Conservation (phyloP, 495 filamentous ascomycete species). For the Cryomyces minteri region DNA sequence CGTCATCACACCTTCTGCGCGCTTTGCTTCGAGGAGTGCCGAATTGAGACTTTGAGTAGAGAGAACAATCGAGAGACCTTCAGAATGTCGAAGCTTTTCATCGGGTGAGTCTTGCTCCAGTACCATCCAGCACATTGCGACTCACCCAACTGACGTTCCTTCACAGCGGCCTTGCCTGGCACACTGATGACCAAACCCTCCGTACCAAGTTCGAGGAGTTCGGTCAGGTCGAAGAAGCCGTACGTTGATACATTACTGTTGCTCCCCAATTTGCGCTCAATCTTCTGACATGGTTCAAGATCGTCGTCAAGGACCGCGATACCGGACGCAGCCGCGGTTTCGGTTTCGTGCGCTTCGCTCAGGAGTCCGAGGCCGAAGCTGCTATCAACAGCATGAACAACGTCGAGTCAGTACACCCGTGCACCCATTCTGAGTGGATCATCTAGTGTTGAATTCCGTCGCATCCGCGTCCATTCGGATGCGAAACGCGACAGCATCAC, state of each 20-base stretch:
- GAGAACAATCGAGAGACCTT: slow-evolving; percentile 12
- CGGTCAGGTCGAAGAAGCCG: slow-evolving; percentile 79
- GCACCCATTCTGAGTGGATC: too few relatives aligned
- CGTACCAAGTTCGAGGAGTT: slow-evolving; percentile 79
- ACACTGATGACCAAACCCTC: slow-evolving; percentile 74
- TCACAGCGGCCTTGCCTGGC: slow-evolving; percentile 84
- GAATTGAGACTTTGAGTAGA: background rate
- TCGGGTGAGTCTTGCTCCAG: slow-evolving; percentile 43
- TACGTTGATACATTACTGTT: slow-evolving; percentile 25
- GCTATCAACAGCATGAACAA: slow-evolving; percentile 84
- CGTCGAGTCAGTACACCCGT: slow-evolving; percentile 47
- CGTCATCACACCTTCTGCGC: too few relatives aligned
- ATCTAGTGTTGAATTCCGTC: background rate
- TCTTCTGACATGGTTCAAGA: slow-evolving; percentile 27
- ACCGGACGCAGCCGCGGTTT: slow-evolving; percentile 93
- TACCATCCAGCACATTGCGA: slow-evolving; percentile 5
- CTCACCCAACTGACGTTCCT: slow-evolving; percentile 8
- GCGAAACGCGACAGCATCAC: background rate
- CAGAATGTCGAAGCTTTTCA: slow-evolving; percentile 77
- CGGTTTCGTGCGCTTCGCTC: slow-evolving; percentile 80
- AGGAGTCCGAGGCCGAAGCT: slow-evolving; percentile 62
- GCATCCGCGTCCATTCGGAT: background rate
- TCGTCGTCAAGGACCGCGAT: slow-evolving; percentile 95
- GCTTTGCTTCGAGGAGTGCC: background rate
- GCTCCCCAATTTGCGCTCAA: background rate